These are phyloP conservation scores for Harringtonia aguacate DNA, from an alignment of 2,329 filamentous ascomycete genomes.

Conservation along the genomic window DNA sequence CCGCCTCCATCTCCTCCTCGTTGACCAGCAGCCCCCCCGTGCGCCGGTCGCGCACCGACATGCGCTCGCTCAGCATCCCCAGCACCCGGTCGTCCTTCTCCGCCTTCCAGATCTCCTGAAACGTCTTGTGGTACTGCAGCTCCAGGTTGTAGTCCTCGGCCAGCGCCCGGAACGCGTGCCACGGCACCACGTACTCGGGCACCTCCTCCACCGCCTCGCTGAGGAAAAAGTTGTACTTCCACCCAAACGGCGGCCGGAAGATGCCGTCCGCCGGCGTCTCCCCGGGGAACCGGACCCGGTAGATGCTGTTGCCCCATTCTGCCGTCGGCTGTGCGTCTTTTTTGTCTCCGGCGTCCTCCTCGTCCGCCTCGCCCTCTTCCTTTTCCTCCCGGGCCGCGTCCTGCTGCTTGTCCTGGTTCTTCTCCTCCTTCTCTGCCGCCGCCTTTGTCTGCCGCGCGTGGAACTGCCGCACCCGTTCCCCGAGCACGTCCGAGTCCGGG, in stretches of 20 bases:
- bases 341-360: constrained; percentile 42
- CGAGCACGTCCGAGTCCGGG: constrained; percentile 90
- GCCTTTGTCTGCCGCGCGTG: constrained; percentile 40
- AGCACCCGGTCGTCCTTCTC: constrained; percentile 79
- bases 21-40: constrained; percentile 60
- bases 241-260: constrained; percentile 90
- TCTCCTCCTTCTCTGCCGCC: constrained; percentile 22
- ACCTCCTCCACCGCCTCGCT: constrained; percentile 94
- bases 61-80: constrained; percentile 82
- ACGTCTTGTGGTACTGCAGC: constrained; percentile 84
- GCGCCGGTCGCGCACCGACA: constrained; percentile 73
- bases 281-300: constrained; percentile 78
- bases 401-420: constrained; percentile 19
- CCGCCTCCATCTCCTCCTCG: constrained; percentile 85
- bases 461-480: constrained; percentile 64
- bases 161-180: constrained; percentile 91
- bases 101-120: constrained; percentile 81
- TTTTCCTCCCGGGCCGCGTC: constrained; percentile 35
- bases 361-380: constrained; percentile 27
- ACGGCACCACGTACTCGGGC: constrained; percentile 95
- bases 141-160: constrained; percentile 97
- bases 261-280: constrained; percentile 75
- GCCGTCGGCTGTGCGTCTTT: constrained; percentile 53
- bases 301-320: constrained; percentile 90
- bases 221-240: constrained; percentile 96